phyloP scores from a whole-genome alignment of 306 rosid species.

The Acacia acuminata region DNA sequence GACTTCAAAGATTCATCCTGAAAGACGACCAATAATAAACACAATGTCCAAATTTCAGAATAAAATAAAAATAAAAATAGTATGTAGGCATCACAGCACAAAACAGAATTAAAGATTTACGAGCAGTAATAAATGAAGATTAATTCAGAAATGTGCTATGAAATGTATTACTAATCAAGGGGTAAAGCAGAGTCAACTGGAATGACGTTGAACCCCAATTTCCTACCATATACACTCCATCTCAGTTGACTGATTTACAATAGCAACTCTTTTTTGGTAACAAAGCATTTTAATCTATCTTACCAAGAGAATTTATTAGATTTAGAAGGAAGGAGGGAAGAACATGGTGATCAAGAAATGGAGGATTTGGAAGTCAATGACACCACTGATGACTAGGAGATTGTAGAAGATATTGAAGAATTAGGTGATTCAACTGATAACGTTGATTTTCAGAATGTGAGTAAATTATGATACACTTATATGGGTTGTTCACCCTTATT shows the following conservation, averaged over 20 bases:
- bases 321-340: background rate
- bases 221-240: background rate
- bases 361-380: background rate
- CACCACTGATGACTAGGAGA: background rate
- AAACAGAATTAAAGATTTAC: background rate
- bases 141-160: background rate
- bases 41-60: background rate
- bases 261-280: background rate
- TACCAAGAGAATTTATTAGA: too few relatives aligned
- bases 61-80: background rate
- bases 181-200: background rate
- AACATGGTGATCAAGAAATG: background rate
- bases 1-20: constrained; percentile 42
- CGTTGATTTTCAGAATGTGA: background rate
- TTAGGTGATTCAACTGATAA: background rate
- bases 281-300: background rate
- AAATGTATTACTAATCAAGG: background rate
- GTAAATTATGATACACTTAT: background rate
- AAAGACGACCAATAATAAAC: constrained; percentile 23
- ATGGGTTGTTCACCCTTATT: background rate
- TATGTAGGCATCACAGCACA: background rate
- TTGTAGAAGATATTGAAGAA: background rate
- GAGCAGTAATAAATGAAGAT: constrained; percentile 15
- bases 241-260: background rate
- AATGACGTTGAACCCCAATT: background rate